Percentiles rank a stretch among this genome's conserved stretches.
These are phyloP conservation scores for Pichia sp. DNA, from an alignment of 1,139 yeast genomes.

Conservation along the genomic window DNA sequence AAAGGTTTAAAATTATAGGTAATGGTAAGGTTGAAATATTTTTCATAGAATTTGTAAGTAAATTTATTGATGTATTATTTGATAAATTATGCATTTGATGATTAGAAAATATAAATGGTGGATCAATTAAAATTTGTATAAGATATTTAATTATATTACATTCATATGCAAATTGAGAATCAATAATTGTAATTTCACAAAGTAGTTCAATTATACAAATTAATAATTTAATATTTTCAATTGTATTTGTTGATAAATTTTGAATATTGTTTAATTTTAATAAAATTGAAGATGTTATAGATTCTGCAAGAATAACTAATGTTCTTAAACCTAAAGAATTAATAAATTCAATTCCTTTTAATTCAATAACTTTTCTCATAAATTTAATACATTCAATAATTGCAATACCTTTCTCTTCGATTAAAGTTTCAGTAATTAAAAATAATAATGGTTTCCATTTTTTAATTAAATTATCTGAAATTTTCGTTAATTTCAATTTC, in stretches of 20 bases:
- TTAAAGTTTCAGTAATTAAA: constrained; percentile 2
- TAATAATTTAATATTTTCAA: constrained; percentile 1
- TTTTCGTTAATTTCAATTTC: background rate
- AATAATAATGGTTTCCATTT: constrained; percentile 9
- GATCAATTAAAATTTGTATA: constrained; percentile 10
- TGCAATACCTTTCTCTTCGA: constrained; percentile 43
- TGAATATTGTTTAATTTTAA: constrained; percentile 3
- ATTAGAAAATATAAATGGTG: constrained; percentile 9
- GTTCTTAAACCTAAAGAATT: constrained; percentile 68
- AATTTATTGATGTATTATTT: background rate
- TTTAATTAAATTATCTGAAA: constrained; percentile 1
- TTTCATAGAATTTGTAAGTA: background rate
- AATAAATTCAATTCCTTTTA: constrained; percentile 52
- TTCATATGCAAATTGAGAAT: constrained; percentile 9
- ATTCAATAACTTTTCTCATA: constrained; percentile 54
- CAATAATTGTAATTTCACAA: constrained; percentile 11
- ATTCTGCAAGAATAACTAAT: constrained; percentile 62
- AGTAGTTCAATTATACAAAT: constrained; percentile 6
- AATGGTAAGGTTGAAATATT: constrained; percentile 8
- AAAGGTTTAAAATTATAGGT: constrained; percentile 36
- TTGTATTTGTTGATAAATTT: background rate
- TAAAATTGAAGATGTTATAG: constrained; percentile 2
- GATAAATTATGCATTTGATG: constrained; percentile 1
- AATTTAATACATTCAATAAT: constrained; percentile 76
- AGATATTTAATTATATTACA: constrained; percentile 10